Conservation (phyloP, 768 basidiomycete genomes). For the Russula sp. region DNA sequence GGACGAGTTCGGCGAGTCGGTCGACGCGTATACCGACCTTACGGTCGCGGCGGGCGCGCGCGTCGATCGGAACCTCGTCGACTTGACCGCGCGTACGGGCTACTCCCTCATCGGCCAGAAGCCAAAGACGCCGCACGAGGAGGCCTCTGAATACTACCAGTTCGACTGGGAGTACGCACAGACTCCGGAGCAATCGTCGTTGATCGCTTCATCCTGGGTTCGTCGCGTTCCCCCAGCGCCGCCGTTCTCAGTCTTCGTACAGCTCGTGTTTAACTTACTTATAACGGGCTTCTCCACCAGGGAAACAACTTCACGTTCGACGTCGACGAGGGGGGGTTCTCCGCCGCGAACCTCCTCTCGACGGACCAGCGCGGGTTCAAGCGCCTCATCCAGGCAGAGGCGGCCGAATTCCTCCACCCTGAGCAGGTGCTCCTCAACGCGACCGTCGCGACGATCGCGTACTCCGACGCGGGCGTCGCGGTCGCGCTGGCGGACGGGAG, state of each 20-base stretch:
- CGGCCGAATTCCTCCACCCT: slow-evolving; percentile 42
- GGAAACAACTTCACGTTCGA: slow-evolving; percentile 57
- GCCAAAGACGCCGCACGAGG: slow-evolving; percentile 40
- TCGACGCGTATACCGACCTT: slow-evolving; percentile 35
- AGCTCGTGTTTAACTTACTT: too few species aligned
- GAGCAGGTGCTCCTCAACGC: slow-evolving; percentile 44
- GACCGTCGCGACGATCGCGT: slow-evolving; percentile 42
- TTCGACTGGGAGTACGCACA: slow-evolving; percentile 48
- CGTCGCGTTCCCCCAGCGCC: too few species aligned
- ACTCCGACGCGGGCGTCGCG: slow-evolving; percentile 38
- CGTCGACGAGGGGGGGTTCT: slow-evolving; percentile 49
- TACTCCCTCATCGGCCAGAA: slow-evolving; percentile 45
- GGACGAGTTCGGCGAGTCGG: slow-evolving; percentile 38
- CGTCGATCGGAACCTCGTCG: slow-evolving; percentile 38
- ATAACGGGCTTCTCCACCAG: slow-evolving; percentile 28
- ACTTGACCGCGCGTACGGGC: slow-evolving; percentile 44
- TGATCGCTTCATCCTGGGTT: slow-evolving; percentile 51
- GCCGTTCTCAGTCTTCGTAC: too few species aligned
- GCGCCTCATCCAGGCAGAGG: slow-evolving; percentile 50
- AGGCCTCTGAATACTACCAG: slow-evolving; percentile 51
- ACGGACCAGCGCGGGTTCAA: slow-evolving; percentile 61
- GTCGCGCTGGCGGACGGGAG: slow-evolving; percentile 32
- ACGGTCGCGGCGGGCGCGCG: slow-evolving; percentile 41
- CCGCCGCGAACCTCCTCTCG: slow-evolving; percentile 44
- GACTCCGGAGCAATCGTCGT: slow-evolving; percentile 51